These are phyloP conservation scores for Thermomyces lanuginosus DNA, from an alignment of 2,329 filamentous ascomycete species.

Conservation along the genomic window DNA sequence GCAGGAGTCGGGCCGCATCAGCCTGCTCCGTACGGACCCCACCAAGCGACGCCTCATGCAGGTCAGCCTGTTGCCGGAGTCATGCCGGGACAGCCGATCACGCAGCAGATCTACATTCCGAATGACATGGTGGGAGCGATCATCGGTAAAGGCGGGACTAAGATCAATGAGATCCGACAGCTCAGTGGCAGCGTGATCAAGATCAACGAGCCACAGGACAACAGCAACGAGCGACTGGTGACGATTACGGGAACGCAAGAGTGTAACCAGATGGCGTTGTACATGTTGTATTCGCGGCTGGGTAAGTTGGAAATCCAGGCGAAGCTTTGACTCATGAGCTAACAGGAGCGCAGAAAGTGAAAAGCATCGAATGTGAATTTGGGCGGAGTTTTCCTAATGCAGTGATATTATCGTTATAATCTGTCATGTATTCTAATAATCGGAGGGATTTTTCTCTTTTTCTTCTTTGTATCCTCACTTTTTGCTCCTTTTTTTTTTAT, in stretches of 20 bases:
- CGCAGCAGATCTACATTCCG: slow-evolving; percentile 96
- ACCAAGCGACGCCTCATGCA: slow-evolving; percentile 47
- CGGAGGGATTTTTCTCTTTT: slow-evolving; percentile 8
- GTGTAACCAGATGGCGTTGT: slow-evolving; percentile 98
- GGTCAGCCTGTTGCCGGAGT: slow-evolving; percentile 55
- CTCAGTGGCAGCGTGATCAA: slow-evolving; percentile 97
- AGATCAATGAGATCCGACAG: slow-evolving; percentile 98
- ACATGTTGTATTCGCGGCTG: slow-evolving; percentile 96
- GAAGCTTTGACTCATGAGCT: too few relatives aligned
- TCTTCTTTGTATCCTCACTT: slow-evolving; percentile 9
- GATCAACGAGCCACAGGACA: slow-evolving; percentile 98
- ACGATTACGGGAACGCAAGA: slow-evolving; percentile 96
- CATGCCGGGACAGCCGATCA: slow-evolving; percentile 69
- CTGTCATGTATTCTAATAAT: slow-evolving; percentile 3
- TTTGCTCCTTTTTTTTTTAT: slow-evolving; percentile 17
- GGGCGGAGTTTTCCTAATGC: not conserved
- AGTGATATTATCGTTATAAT: slow-evolving; percentile 1
- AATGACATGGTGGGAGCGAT: slow-evolving; percentile 99
- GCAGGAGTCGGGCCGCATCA: slow-evolving; percentile 65
- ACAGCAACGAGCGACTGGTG: slow-evolving; percentile 93
- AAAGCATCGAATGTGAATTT: slow-evolving; percentile 49
- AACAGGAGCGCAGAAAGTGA: slow-evolving; percentile 64
- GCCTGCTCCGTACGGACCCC: slow-evolving; percentile 49
- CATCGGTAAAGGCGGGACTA: slow-evolving; percentile 93
- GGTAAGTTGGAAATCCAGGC: slow-evolving; percentile 51